These are phyloP conservation scores for Aspergillus neotritici DNA, from an alignment of 2,329 filamentous ascomycete genomes.

Conservation along the genomic window DNA sequence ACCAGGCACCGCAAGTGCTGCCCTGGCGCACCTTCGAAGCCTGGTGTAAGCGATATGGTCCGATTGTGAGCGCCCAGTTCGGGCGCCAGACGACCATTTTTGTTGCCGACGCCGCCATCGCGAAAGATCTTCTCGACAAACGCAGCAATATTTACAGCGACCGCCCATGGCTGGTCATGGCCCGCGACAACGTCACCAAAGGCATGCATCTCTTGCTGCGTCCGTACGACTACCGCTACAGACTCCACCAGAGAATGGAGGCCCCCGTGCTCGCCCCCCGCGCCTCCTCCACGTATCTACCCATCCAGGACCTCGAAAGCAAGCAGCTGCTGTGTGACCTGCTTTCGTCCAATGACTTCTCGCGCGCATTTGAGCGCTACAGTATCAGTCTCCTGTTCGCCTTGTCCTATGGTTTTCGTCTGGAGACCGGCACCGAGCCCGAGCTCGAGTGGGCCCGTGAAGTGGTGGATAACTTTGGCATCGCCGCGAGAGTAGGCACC, in stretches of 20 bases:
- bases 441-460: slow-evolving; percentile 43
- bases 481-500: slow-evolving; percentile 41
- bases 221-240: slow-evolving; percentile 38
- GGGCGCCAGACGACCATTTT: slow-evolving; percentile 28
- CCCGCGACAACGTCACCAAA: slow-evolving; percentile 42
- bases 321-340: slow-evolving; percentile 43
- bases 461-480: slow-evolving; percentile 45
- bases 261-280: slow-evolving; percentile 29
- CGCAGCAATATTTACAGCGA: slow-evolving; percentile 49
- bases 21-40: slow-evolving; percentile 24
- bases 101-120: slow-evolving; percentile 47
- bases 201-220: slow-evolving; percentile 39
- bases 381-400: slow-evolving; percentile 47
- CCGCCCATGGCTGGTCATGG: slow-evolving; percentile 47
- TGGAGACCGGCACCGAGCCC: slow-evolving; percentile 37
- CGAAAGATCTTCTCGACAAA: slow-evolving; percentile 53
- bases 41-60: slow-evolving; percentile 33
- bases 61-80: slow-evolving; percentile 28
- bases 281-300: slow-evolving; percentile 32
- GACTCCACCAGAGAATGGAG: slow-evolving; percentile 37
- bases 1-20: slow-evolving; percentile 22
- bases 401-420: slow-evolving; percentile 48
- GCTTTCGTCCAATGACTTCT: slow-evolving; percentile 37
- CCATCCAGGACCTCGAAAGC: slow-evolving; percentile 44
- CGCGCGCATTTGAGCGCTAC: slow-evolving; percentile 44